Conservation (phyloP, 257 asterid species). For the Leptodermis oblonga region DNA sequence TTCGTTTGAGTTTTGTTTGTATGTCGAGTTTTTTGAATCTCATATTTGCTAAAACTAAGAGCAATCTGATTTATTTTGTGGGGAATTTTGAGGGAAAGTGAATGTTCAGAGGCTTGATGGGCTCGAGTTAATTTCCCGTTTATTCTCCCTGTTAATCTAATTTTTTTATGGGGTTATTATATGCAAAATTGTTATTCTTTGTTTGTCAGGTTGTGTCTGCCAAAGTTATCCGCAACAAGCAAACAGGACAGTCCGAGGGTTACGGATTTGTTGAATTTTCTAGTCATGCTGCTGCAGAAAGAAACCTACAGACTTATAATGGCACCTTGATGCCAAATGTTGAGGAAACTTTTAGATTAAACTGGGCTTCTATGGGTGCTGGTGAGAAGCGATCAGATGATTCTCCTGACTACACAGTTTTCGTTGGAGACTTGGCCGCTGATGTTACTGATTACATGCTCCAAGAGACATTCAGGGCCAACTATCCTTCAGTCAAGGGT, state of each 20-base stretch:
- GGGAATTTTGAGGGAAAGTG: not conserved
- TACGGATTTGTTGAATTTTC: constrained; percentile 83
- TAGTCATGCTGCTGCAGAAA: constrained; percentile 89
- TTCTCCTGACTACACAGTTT: constrained; percentile 69
- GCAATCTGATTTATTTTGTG: too few relatives aligned
- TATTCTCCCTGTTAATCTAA: not conserved
- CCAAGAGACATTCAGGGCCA: constrained; percentile 78
- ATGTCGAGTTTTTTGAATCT: not conserved
- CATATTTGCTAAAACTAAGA: not conserved
- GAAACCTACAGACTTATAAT: constrained; percentile 55
- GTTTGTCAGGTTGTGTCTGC: constrained; percentile 54
- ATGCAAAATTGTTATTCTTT: not conserved
- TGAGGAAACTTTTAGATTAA: constrained; percentile 73
- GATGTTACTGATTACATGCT: constrained; percentile 91
- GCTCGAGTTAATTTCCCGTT: too few relatives aligned
- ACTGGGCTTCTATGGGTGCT: constrained; percentile 96
- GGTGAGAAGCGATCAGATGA: constrained; percentile 81
- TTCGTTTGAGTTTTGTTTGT: not conserved
- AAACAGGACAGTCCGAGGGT: constrained; percentile 70
- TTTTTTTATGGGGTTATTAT: not conserved
- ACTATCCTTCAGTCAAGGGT: constrained; percentile 69
- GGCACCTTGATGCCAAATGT: constrained; percentile 72
- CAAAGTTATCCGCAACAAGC: constrained; percentile 88
- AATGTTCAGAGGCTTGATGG: too few relatives aligned
- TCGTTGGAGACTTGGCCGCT: constrained; percentile 93